Percentiles rank a stretch among this genome's conserved stretches.
phyloP scores from a whole-genome alignment of 257 asterid genomes.

The Ilex asprella region DNA sequence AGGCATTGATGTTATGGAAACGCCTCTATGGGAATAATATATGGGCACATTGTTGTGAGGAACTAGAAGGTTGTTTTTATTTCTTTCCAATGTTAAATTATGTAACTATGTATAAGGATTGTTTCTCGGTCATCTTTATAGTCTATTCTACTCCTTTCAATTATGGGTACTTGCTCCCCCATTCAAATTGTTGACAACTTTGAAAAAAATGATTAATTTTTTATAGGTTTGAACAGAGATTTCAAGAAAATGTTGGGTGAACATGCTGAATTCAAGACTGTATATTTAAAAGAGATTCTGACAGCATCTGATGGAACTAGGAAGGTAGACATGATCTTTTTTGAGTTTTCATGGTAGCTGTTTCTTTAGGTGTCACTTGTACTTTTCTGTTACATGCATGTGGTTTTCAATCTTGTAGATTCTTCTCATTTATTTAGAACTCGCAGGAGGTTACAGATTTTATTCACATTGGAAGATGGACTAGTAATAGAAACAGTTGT shows the following conservation, averaged over 20 bases:
- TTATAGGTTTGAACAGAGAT: conserved; percentile 82
- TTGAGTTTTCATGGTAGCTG: conserved; percentile 3
- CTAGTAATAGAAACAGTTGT: conserved; percentile 88
- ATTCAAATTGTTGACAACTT: neutral
- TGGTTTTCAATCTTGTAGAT: conserved; percentile 24
- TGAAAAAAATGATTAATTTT: neutral
- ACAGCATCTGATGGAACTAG: conserved; percentile 92
- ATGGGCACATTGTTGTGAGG: conserved; percentile 69
- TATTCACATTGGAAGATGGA: conserved; percentile 81
- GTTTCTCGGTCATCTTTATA: neutral
- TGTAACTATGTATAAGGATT: neutral
- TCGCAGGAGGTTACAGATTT: conserved; percentile 83
- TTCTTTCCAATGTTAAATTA: neutral
- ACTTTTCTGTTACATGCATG: neutral
- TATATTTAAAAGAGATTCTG: conserved; percentile 53
- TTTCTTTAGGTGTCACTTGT: conserved; percentile 8
- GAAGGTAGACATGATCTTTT: conserved; percentile 53
- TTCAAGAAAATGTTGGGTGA: conserved; percentile 67
- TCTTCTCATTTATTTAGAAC: conserved; percentile 55
- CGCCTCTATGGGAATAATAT: conserved; percentile 67
- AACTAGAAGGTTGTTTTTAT: conserved; percentile 54
- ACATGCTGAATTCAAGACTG: conserved; percentile 62
- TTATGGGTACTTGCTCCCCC: conserved; percentile 4
- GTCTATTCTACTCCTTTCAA: neutral
- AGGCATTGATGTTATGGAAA: conserved; percentile 97